Percentiles rank a stretch among this genome's conserved stretches.
Conservation (phyloP, 345 rosid genomes). For the Eucalyptus dawsonii region DNA sequence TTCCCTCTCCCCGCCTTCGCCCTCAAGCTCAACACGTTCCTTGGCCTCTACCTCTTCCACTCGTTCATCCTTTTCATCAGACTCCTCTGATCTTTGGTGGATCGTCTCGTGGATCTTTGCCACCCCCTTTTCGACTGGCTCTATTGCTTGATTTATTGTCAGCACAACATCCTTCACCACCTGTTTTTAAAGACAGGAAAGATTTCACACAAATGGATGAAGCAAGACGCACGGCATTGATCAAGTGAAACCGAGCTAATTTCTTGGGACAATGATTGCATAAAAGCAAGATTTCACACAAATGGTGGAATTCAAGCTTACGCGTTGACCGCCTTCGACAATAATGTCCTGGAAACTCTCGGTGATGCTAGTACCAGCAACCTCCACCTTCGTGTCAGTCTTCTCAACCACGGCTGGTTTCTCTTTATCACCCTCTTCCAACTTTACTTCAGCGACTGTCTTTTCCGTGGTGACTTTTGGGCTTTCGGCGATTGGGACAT, state of each 20-base stretch:
- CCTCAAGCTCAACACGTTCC: conserved; percentile 1
- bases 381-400: conserved; percentile 39
- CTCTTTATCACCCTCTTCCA: conserved; percentile 13
- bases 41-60: conserved; percentile 20
- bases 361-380: conserved; percentile 64
- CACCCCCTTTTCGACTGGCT: conserved; percentile 81
- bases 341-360: conserved; percentile 87
- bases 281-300: background rate
- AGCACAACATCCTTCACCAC: conserved; percentile 70
- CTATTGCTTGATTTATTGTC: conserved; percentile 83
- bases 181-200: conserved; percentile 2
- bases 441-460: conserved; percentile 19
- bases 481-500: conserved; percentile 13
- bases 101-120: conserved; percentile 62
- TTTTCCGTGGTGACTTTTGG: conserved; percentile 28
- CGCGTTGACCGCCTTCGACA: conserved; percentile 64
- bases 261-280: background rate
- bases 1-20: background rate
- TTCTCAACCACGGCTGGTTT: conserved; percentile 22
- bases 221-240: background rate
- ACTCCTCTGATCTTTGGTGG: conserved; percentile 21
- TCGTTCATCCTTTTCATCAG: conserved; percentile 12
- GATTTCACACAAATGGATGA: background rate
- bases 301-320: conserved; percentile 4
- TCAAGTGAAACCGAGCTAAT: background rate